phyloP scores from a whole-genome alignment of 805 yeast species.

The Teunomyces kruisii region DNA sequence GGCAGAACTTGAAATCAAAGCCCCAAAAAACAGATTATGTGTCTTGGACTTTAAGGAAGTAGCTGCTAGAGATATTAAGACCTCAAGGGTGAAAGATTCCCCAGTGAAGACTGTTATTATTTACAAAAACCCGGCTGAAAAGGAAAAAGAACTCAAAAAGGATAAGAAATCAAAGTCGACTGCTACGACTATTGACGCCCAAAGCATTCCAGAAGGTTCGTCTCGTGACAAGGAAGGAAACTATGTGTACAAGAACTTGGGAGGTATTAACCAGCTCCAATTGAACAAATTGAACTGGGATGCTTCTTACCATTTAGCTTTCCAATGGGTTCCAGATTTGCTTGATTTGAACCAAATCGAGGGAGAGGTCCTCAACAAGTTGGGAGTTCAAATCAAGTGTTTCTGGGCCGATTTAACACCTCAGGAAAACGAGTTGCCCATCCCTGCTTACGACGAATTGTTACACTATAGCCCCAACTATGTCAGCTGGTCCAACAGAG shows the following conservation, averaged over 20 bases:
- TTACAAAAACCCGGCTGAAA: constrained; percentile 32
- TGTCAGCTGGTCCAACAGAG: constrained; percentile 63
- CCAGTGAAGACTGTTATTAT: constrained; percentile 63
- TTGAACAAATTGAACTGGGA: constrained; percentile 68
- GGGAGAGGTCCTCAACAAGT: constrained; percentile 22
- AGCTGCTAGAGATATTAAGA: constrained; percentile 35
- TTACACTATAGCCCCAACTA: constrained; percentile 64
- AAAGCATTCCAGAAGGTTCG: constrained; percentile 44
- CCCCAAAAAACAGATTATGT: constrained; percentile 65
- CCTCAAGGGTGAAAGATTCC: constrained; percentile 7
- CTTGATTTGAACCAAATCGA: constrained; percentile 37
- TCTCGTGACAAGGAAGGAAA: constrained; percentile 43
- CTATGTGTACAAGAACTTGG: constrained; percentile 49
- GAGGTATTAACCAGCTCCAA: constrained; percentile 65
- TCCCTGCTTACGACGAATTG: constrained; percentile 75
- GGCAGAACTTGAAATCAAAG: constrained; percentile 60
- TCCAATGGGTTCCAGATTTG: constrained; percentile 75
- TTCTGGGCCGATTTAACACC: constrained; percentile 74
- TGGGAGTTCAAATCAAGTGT: constrained; percentile 65
- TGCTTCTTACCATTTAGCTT: constrained; percentile 55
- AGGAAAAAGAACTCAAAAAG: constrained; percentile 17
- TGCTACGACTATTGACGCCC: constrained; percentile 8
- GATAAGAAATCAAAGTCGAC: constrained; percentile 8
- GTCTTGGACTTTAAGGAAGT: constrained; percentile 53
- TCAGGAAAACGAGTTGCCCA: constrained; percentile 31